Percentiles rank a stretch among this genome's conserved stretches.
Conservation (phyloP, 2,329 filamentous ascomycete genomes). For the Exophiala alcalophila region DNA sequence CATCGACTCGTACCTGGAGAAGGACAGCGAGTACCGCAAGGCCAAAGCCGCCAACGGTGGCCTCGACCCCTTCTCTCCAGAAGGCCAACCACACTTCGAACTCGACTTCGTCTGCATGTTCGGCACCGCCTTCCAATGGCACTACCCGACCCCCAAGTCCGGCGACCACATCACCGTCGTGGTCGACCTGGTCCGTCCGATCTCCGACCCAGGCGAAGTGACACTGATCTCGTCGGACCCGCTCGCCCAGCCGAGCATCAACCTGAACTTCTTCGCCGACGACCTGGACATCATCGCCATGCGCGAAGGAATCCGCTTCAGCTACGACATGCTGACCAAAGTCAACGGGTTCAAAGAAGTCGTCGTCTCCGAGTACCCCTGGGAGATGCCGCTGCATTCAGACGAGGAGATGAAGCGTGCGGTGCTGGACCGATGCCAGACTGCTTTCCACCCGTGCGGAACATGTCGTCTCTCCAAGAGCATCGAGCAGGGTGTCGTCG, state of each 20-base stretch:
- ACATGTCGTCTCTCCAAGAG: constrained; percentile 53
- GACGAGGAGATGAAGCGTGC: constrained; percentile 57
- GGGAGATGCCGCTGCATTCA: constrained; percentile 56
- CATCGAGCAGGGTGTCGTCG: constrained; percentile 52
- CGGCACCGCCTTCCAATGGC: constrained; percentile 51
- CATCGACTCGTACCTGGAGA: constrained; percentile 54
- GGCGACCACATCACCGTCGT: constrained; percentile 58
- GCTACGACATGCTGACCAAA: constrained; percentile 54
- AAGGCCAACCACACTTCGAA: constrained; percentile 60
- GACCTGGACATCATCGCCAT: constrained; percentile 56
- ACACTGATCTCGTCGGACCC: constrained; percentile 42
- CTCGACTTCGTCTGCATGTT: constrained; percentile 63
- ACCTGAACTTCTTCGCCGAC: constrained; percentile 46
- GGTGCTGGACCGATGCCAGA: constrained; percentile 58
- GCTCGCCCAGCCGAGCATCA: constrained; percentile 41
- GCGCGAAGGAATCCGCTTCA: constrained; percentile 57
- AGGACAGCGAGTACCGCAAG: constrained; percentile 47
- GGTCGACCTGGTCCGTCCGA: constrained; percentile 49
- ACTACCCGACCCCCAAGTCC: constrained; percentile 41
- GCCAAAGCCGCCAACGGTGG: constrained; percentile 42
- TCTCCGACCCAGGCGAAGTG: constrained; percentile 45
- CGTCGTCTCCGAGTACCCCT: constrained; percentile 51
- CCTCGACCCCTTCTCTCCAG: constrained; percentile 54
- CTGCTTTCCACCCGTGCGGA: constrained; percentile 58
- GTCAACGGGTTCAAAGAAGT: constrained; percentile 54